These are phyloP conservation scores for Fraxinus baroniana DNA, from an alignment of 305 asterid species.

Conservation along the genomic window DNA sequence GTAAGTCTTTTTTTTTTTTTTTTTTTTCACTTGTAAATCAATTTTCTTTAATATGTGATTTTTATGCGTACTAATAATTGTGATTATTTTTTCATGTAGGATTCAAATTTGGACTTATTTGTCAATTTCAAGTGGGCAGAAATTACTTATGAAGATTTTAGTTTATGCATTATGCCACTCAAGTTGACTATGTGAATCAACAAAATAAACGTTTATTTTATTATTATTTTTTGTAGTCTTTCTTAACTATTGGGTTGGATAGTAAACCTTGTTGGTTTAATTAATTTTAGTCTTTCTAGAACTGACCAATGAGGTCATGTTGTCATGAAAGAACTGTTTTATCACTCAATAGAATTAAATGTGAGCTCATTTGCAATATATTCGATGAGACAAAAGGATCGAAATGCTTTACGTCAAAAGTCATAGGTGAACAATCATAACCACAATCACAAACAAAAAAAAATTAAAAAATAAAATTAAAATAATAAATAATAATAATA, in stretches of 20 bases:
- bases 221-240: too few relatives aligned
- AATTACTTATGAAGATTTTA: neutral
- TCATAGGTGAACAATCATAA: slow-evolving; percentile 42
- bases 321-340: neutral
- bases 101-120: too few relatives aligned
- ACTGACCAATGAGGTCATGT: neutral
- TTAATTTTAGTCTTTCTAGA: neutral
- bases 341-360: slow-evolving; percentile 5
- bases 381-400: too few relatives aligned
- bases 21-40: too few relatives aligned
- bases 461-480: too few relatives aligned
- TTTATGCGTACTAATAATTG: too few relatives aligned
- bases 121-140: neutral
- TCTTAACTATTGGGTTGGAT: neutral
- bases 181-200: neutral
- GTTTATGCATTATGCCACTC: neutral
- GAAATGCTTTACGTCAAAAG: slow-evolving; percentile 32
- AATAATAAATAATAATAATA: too few relatives aligned
- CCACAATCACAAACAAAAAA: slow-evolving; percentile 18
- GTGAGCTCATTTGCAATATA: slow-evolving; percentile 59
- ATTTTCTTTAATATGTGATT: too few relatives aligned
- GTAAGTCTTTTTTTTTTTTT: too few relatives aligned
- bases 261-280: too few relatives aligned
- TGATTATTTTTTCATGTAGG: too few relatives aligned
- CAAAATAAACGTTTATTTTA: too few relatives aligned